These are phyloP conservation scores for Adansonia grandidieri DNA, from an alignment of 441 rosid genomes.

Conservation along the genomic window DNA sequence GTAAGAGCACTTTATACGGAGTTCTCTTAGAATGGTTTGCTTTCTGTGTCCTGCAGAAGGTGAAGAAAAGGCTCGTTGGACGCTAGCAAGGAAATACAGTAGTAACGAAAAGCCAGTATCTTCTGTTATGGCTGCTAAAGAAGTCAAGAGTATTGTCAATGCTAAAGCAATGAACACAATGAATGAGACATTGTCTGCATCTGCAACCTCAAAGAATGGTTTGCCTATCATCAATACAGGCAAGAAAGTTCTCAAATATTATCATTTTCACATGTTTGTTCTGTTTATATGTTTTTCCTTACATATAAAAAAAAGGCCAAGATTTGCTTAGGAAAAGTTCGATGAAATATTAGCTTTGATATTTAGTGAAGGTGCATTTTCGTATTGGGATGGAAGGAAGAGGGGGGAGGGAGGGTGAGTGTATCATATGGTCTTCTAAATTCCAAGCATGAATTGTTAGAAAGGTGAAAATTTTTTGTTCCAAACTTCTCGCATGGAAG, in stretches of 20 bases:
- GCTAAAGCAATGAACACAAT: conserved; percentile 6
- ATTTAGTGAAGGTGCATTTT: no score
- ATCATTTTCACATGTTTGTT: not conserved
- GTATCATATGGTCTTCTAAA: no score
- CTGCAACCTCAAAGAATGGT: conserved; percentile 8
- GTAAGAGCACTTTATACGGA: not conserved
- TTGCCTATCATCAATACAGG: conserved; percentile 12
- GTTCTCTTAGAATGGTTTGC: conserved; percentile 13
- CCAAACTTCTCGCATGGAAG: not conserved
- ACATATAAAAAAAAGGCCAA: not conserved
- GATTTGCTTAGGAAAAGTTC: not conserved
- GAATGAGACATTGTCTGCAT: conserved; percentile 5
- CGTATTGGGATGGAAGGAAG: no score
- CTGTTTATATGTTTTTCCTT: not conserved
- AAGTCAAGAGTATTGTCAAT: conserved; percentile 17
- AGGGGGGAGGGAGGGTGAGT: no score
- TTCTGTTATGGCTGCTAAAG: conserved; percentile 24
- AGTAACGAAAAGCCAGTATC: conserved; percentile 16
- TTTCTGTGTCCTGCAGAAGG: conserved; percentile 14
- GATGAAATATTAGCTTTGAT: not conserved
- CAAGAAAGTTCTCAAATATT: not conserved
- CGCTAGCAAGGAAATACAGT: conserved; percentile 2
- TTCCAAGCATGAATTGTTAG: not conserved
- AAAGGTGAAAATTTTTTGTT: not conserved
- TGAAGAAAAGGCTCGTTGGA: conserved; percentile 18